Percentiles rank a stretch among this genome's conserved stretches.
phyloP scores from a whole-genome alignment of 331 rosid species.

The Pyrus hybrid region DNA sequence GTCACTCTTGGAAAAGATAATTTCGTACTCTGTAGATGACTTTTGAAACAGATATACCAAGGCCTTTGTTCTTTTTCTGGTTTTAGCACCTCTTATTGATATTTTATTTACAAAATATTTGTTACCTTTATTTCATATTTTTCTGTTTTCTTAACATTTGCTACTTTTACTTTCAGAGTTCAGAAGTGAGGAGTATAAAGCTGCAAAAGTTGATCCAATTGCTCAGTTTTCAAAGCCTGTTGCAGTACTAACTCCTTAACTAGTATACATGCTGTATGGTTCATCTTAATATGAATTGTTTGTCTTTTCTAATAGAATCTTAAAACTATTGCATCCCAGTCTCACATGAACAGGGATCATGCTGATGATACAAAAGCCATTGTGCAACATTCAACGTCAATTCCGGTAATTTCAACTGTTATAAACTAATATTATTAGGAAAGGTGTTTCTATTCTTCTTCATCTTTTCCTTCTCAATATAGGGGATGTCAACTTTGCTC shows the following conservation, averaged over 20 bases:
- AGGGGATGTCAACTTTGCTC: not conserved
- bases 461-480: not conserved
- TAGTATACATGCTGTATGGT: constrained; percentile 8
- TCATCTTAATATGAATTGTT: constrained; percentile 4
- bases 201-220: constrained; percentile 77
- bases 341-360: constrained; percentile 98
- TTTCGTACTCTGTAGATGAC: too few relatives aligned
- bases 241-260: constrained; percentile 42
- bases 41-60: too few relatives aligned
- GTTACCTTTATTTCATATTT: not conserved
- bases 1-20: too few relatives aligned
- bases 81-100: too few relatives aligned
- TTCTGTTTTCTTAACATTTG: not conserved
- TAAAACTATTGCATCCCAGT: constrained; percentile 37
- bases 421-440: not conserved
- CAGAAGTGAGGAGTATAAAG: constrained; percentile 58
- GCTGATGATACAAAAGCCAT: constrained; percentile 84
- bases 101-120: not conserved
- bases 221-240: constrained; percentile 96
- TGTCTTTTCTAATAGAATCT: constrained; percentile 11
- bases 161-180: constrained; percentile 43
- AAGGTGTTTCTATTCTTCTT: not conserved
- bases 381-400: constrained; percentile 78
- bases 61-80: too few relatives aligned
- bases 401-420: constrained; percentile 47